Evolutionary conservation across 2,329 filamentous ascomycete species (phyloP).

Genomic region (Neoscytalidium dimidiatum): DNA sequence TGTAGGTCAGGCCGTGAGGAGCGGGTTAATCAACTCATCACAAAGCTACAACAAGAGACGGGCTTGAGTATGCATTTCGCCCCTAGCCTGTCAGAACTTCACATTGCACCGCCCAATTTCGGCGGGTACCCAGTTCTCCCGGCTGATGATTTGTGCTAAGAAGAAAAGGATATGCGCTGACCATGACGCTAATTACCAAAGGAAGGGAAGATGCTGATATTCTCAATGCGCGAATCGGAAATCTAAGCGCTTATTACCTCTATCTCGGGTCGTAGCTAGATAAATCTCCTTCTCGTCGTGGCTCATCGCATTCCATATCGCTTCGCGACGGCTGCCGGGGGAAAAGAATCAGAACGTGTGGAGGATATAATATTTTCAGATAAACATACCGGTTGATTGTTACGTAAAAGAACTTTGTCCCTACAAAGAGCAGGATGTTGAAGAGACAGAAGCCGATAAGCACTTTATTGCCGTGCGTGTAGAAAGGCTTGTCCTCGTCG

Average conservation of each 20-base stretch:
- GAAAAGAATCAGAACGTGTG: not conserved
- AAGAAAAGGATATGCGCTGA: not conserved
- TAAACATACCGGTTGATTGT: constrained; percentile 43
- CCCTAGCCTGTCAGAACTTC: no score
- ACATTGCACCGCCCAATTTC: no score
- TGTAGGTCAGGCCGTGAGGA: no score
- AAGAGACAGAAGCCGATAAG: constrained; percentile 52
- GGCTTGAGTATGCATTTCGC: no score
- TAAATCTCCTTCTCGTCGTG: constrained; percentile 53
- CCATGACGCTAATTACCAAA: not conserved
- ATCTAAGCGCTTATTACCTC: constrained; percentile 43
- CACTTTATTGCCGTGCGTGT: constrained; percentile 55
- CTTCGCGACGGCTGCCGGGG: constrained; percentile 39
- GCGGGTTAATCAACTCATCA: no score
- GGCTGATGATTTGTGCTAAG: not conserved
- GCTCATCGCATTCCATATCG: constrained; percentile 52
- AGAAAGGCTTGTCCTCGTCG: constrained; percentile 56
- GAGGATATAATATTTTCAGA: constrained; percentile 21
- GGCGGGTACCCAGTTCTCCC: no score
- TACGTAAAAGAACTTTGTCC: constrained; percentile 54
- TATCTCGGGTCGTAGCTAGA: constrained; percentile 40
- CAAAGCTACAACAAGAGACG: no score
- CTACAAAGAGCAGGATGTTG: constrained; percentile 50
- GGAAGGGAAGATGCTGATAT: not conserved
- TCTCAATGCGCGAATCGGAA: constrained; percentile 34